Evolutionary conservation across 1,139 yeast species (phyloP).

Genomic region (Torulaspora globosa): DNA sequence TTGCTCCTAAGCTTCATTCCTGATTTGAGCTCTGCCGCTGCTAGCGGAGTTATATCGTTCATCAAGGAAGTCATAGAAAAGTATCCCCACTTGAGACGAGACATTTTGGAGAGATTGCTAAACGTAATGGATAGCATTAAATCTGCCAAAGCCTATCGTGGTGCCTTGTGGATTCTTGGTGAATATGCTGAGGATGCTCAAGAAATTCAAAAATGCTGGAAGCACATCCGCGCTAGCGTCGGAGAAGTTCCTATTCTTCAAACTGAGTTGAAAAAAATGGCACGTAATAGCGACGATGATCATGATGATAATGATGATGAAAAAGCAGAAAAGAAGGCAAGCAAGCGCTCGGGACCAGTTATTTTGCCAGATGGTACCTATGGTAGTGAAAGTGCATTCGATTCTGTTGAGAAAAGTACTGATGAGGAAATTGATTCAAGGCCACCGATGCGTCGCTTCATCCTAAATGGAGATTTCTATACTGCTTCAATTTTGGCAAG

Average conservation of each 20-base stretch:
- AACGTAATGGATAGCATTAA: conserved; percentile 61
- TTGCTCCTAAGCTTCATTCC: conserved; percentile 80
- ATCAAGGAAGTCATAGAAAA: conserved; percentile 92
- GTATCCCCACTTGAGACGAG: conserved; percentile 72
- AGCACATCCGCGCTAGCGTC: conserved; percentile 70
- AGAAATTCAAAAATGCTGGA: conserved; percentile 84
- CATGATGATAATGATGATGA: conserved; percentile 40
- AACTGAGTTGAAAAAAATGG: conserved; percentile 53
- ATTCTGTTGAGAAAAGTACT: conserved; percentile 32
- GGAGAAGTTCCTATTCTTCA: conserved; percentile 91
- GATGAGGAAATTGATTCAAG: conserved; percentile 38
- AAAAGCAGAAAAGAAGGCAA: conserved; percentile 26
- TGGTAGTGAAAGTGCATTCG: conserved; percentile 88
- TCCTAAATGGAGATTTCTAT: conserved; percentile 86
- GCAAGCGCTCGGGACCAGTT: conserved; percentile 60
- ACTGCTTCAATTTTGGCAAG: conserved; percentile 85
- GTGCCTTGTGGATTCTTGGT: conserved; percentile 94
- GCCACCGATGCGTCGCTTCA: conserved; percentile 77
- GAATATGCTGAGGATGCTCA: conserved; percentile 75
- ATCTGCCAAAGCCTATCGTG: conserved; percentile 88
- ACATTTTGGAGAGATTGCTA: conserved; percentile 63
- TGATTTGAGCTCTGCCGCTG: conserved; percentile 80
- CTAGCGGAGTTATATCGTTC: conserved; percentile 81
- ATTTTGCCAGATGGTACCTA: conserved; percentile 97
- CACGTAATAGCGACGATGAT: conserved; percentile 36